Evolutionary conservation across 129 eudicot genomes (phyloP).

Genomic region (Daucus carota): DNA sequence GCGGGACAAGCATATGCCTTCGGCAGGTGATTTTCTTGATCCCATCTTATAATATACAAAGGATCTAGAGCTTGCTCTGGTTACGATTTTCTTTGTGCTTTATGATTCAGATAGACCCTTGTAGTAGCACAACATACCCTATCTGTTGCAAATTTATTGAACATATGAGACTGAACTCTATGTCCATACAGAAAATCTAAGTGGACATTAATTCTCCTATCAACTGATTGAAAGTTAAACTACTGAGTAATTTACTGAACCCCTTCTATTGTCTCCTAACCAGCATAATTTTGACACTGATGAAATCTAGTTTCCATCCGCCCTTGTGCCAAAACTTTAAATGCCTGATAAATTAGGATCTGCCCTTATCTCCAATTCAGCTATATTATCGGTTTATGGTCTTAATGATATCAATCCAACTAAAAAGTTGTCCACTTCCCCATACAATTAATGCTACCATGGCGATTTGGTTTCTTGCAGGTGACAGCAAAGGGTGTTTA

Average conservation of each 20-base stretch:
- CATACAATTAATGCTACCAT: background rate
- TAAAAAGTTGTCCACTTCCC: background rate
- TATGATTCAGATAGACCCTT: background rate
- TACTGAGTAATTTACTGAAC: background rate
- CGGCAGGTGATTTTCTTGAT: conserved; percentile 45
- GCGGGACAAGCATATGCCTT: conserved; percentile 83
- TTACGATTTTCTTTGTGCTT: background rate
- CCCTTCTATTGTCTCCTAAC: background rate
- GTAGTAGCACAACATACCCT: background rate
- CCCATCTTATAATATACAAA: background rate
- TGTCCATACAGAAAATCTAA: background rate
- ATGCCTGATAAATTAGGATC: background rate
- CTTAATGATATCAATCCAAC: background rate
- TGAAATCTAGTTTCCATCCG: background rate
- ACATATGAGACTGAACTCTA: background rate
- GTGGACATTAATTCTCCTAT: background rate
- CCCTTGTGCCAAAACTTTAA: background rate
- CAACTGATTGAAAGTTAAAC: background rate
- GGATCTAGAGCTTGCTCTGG: background rate
- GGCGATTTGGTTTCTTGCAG: conserved; percentile 21
- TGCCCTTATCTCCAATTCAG: background rate
- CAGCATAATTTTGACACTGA: background rate
- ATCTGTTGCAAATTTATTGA: background rate
- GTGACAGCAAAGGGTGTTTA: conserved; percentile 68
- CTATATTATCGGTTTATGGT: no score